Evolutionary conservation across 164 flowering plant genomes (phyloP).

Genomic region (Nymphaea colorata): DNA sequence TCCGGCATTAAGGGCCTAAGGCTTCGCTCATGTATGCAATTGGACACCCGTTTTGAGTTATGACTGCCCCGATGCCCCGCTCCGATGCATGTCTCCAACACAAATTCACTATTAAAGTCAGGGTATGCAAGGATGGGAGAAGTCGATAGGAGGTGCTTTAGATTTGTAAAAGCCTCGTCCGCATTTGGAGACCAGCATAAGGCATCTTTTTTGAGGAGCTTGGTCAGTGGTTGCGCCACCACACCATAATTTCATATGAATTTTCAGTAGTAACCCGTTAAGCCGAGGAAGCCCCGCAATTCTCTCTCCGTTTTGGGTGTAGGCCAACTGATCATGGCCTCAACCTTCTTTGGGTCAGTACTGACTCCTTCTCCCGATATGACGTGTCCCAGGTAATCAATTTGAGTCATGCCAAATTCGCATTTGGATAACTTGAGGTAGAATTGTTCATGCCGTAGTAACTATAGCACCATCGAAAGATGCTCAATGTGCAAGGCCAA

Average conservation of each 20-base stretch:
- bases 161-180: background rate
- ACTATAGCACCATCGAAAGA: too few species aligned
- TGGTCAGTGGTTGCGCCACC: conserved; percentile 2
- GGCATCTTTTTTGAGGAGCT: background rate
- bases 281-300: background rate
- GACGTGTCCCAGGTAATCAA: background rate
- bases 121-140: background rate
- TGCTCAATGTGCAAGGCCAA: too few species aligned
- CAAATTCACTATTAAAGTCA: background rate
- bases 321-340: background rate
- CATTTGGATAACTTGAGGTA: background rate
- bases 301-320: background rate
- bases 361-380: background rate
- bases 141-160: background rate
- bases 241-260: conserved; percentile 1
- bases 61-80: background rate
- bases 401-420: background rate
- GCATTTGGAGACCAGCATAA: background rate
- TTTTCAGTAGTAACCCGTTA: conserved; percentile 1
- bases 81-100: conserved; percentile 5
- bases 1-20: background rate
- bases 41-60: background rate
- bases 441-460: too few species aligned
- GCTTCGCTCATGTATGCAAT: conserved; percentile 7
- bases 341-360: background rate